These are phyloP conservation scores for Thermothielavioides terrestris DNA, from an alignment of 495 filamentous ascomycete species.

Conservation along the genomic window DNA sequence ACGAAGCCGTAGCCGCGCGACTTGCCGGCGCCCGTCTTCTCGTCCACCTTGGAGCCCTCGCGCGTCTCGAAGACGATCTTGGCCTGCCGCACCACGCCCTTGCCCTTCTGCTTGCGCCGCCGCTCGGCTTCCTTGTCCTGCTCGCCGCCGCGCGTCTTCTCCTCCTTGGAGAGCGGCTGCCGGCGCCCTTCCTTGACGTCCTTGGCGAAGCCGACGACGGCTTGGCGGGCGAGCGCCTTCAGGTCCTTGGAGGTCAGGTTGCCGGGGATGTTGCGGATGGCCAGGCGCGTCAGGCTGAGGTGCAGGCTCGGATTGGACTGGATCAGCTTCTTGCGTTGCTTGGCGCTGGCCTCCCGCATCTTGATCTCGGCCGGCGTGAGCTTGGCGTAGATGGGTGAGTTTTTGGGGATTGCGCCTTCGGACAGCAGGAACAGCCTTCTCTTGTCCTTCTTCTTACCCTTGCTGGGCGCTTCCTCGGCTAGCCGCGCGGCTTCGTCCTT, in stretches of 20 bases:
- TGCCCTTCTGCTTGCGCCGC: slow-evolving; percentile 68
- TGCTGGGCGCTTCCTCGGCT: slow-evolving; percentile 55
- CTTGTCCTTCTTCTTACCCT: slow-evolving; percentile 75
- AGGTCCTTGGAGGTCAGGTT: slow-evolving; percentile 78
- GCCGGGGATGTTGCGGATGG: slow-evolving; percentile 84
- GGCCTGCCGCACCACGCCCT: slow-evolving; percentile 88
- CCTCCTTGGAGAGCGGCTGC: slow-evolving; percentile 75
- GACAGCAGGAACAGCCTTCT: slow-evolving; percentile 81
- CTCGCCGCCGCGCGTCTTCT: slow-evolving; percentile 64
- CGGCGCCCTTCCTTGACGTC: slow-evolving; percentile 73
- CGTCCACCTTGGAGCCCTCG: slow-evolving; percentile 70
- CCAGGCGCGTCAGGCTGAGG: slow-evolving; percentile 84
- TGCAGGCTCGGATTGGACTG: slow-evolving; percentile 84
- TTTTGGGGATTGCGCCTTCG: slow-evolving; percentile 70
- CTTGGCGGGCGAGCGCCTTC: slow-evolving; percentile 82
- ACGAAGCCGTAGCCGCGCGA: slow-evolving; percentile 95
- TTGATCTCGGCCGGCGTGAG: slow-evolving; percentile 74
- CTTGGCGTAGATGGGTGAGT: slow-evolving; percentile 62
- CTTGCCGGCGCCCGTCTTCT: slow-evolving; percentile 59
- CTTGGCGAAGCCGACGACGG: slow-evolving; percentile 83
- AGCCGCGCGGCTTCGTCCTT: slow-evolving; percentile 68
- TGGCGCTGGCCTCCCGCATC: slow-evolving; percentile 78
- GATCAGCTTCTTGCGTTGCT: slow-evolving; percentile 82
- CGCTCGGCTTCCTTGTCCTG: slow-evolving; percentile 73
- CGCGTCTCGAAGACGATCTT: slow-evolving; percentile 87